Percentiles rank a stretch among this genome's conserved stretches.
Evolutionary conservation across 805 yeast species (phyloP).

Genomic region (Metschnikowia orientalis): DNA sequence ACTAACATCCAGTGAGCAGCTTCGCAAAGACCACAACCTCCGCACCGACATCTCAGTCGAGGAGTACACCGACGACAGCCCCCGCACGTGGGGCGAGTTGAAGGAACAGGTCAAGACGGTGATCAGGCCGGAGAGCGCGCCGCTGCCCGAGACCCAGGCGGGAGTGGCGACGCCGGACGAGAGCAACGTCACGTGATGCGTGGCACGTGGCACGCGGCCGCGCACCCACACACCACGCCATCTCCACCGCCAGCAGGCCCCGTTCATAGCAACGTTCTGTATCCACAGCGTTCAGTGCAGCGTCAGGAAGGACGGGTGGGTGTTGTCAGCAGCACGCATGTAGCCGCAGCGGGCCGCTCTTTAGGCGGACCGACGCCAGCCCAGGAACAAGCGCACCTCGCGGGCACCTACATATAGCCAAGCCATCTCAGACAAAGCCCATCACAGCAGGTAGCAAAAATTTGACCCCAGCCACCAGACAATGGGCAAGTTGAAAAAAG

Average conservation of each 20-base stretch:
- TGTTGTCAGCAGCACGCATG: no score
- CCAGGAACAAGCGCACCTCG: no score
- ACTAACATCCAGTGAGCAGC: constrained; percentile 45
- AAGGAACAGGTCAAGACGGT: constrained; percentile 28
- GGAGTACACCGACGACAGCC: constrained; percentile 31
- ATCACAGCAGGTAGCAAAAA: constrained; percentile 3
- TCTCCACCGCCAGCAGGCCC: no score
- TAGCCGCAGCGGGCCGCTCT: no score
- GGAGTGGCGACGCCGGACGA: no score
- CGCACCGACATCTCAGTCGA: constrained; percentile 58
- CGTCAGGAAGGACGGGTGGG: no score
- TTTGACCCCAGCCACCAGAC: constrained; percentile 3
- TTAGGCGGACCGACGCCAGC: no score
- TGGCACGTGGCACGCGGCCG: no score
- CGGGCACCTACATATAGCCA: constrained; percentile 1
- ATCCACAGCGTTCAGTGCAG: no score
- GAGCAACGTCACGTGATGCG: no score
- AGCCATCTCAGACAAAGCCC: constrained; percentile 4
- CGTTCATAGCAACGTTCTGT: no score
- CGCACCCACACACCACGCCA: no score
- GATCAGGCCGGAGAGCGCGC: constrained; percentile 26
- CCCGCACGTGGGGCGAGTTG: constrained; percentile 37
- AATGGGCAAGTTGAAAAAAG: constrained; percentile 77
- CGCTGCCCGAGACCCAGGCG: background rate
- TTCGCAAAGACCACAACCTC: constrained; percentile 61